A percentile compares a stretch with the other conserved stretches of the same genome.
These are phyloP conservation scores for Coleophoma cylindrospora DNA, from an alignment of 2,329 filamentous ascomycete species.

Conservation along the genomic window DNA sequence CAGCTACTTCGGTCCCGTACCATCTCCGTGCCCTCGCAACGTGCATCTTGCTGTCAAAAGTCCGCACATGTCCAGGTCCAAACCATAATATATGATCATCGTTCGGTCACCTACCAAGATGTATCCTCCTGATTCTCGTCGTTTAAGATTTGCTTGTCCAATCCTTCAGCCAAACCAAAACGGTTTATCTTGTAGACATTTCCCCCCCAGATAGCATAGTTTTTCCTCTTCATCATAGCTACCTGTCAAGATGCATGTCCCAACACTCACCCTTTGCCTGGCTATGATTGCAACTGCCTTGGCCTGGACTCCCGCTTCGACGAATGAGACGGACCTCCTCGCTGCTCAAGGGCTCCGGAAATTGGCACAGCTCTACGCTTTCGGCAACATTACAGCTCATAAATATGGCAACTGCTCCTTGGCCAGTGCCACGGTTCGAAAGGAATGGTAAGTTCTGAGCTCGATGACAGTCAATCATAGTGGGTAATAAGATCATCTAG, in stretches of 20 bases:
- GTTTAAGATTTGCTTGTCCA: no score
- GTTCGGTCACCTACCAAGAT: no score
- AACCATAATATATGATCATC: no score
- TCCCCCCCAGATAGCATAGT: not conserved
- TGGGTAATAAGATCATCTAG: not conserved
- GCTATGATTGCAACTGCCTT: no score
- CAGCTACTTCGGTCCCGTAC: no score
- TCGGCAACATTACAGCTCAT: constrained; percentile 7
- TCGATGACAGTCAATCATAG: not conserved
- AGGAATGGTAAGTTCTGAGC: constrained; percentile 34
- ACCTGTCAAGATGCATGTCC: not conserved
- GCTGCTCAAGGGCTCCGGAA: not conserved
- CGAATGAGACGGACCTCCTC: not conserved
- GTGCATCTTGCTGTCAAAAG: no score
- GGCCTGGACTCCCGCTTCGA: not conserved
- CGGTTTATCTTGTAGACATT: not conserved
- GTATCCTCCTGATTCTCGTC: no score
- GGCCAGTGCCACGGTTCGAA: constrained; percentile 30
- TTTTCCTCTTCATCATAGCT: not conserved
- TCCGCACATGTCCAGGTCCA: no score
- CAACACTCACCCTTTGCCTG: not conserved
- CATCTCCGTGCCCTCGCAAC: no score
- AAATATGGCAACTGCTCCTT: constrained; percentile 27
- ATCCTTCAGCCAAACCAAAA: no score
- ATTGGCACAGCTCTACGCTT: not conserved